Percentiles rank a stretch among this genome's conserved stretches.
Evolutionary conservation across 306 rosid species (phyloP).

Genomic region (Malus domestica): ASM211411v1 NC_041791.1:30559501-30560000

Average conservation of each 20-base stretch:
- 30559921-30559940: neutral
- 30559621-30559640: conserved; percentile 30
- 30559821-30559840: neutral
- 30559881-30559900: neutral
- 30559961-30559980: too few relatives aligned
- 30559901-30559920: neutral
- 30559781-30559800: neutral
- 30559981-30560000: too few relatives aligned
- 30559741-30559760: neutral
- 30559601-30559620: conserved; percentile 43
- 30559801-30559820: neutral
- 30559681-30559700: conserved; percentile 6
- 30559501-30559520: too few relatives aligned
- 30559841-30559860: neutral
- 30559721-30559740: neutral
- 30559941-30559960: neutral
- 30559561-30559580: conserved; percentile 8
- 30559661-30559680: neutral
- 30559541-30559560: neutral
- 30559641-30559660: neutral
- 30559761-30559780: neutral
- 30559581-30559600: conserved; percentile 16
- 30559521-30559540: too few relatives aligned
- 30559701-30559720: neutral
- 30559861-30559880: neutral